Percentiles rank a stretch among this genome's conserved stretches.
phyloP scores from a whole-genome alignment of 768 basidiomycete genomes.

The Botryobasidium botryosum region DNA sequence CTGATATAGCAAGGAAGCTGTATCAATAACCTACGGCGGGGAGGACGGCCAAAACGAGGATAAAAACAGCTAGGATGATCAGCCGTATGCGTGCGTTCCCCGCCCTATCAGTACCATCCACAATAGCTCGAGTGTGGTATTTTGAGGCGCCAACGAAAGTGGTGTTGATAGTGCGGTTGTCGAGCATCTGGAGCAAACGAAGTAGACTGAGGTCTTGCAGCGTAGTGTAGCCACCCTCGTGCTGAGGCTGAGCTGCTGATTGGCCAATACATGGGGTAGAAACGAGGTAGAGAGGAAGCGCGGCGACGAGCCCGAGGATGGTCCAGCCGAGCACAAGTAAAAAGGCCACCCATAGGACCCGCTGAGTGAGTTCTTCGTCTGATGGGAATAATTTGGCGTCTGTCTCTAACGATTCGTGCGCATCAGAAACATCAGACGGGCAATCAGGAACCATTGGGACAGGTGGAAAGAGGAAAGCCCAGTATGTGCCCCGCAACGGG shows the following conservation, averaged over 20 bases:
- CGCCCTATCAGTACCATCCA: conserved; percentile 23
- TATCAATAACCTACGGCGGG: no score
- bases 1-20: no score
- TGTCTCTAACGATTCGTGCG: conserved; percentile 30
- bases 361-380: conserved; percentile 55
- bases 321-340: conserved; percentile 50
- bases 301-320: conserved; percentile 48
- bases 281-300: conserved; percentile 56
- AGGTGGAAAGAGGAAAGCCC: conserved; percentile 54
- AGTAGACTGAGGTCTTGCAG: conserved; percentile 64
- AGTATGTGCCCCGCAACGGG: conserved; percentile 37
- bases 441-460: conserved; percentile 46
- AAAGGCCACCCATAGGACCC: conserved; percentile 50
- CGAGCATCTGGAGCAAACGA: conserved; percentile 45
- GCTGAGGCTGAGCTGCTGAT: conserved; percentile 27
- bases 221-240: conserved; percentile 44
- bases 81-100: conserved; percentile 40
- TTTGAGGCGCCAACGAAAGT: conserved; percentile 18
- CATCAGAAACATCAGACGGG: conserved; percentile 37
- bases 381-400: conserved; percentile 51
- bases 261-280: conserved; percentile 49
- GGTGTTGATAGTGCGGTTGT: conserved; percentile 19
- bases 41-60: conserved; percentile 41
- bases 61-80: conserved; percentile 48
- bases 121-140: conserved; percentile 20